phyloP scores from a whole-genome alignment of 768 basidiomycete species.

The Hydnomerulius pinastri region DNA sequence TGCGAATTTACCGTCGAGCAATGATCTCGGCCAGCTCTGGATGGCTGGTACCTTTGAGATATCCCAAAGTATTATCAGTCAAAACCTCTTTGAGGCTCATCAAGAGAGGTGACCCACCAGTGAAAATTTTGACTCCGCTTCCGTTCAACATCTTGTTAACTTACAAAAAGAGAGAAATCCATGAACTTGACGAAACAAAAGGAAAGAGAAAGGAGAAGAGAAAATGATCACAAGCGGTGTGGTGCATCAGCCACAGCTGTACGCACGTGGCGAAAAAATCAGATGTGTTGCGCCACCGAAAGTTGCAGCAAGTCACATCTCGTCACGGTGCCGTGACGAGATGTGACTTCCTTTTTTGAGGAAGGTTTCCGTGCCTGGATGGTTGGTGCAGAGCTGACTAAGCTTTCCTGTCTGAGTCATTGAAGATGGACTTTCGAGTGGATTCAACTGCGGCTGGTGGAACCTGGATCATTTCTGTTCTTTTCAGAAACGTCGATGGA shows the following conservation, averaged over 20 bases:
- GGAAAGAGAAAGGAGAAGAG: constrained; percentile 14
- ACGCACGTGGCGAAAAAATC: constrained; percentile 6
- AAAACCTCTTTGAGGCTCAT: neutral
- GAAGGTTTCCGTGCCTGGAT: too few relatives aligned
- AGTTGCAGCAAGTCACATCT: neutral
- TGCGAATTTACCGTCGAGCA: constrained; percentile 71
- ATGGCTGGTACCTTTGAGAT: constrained; percentile 87
- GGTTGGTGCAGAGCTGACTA: too few relatives aligned
- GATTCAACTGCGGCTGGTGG: too few relatives aligned
- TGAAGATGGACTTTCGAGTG: too few relatives aligned
- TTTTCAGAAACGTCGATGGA: too few relatives aligned
- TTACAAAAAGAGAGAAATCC: constrained; percentile 13
- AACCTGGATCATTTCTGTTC: too few relatives aligned
- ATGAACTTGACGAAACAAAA: constrained; percentile 9
- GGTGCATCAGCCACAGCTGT: too few relatives aligned
- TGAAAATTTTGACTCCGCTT: constrained; percentile 58
- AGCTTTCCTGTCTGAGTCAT: too few relatives aligned
- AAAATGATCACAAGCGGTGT: neutral
- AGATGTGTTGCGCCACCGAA: too few relatives aligned
- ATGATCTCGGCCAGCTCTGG: constrained; percentile 94
- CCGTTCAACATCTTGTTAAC: constrained; percentile 50
- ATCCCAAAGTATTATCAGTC: neutral
- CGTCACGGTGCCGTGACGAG: neutral
- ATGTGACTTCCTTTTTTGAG: too few relatives aligned
- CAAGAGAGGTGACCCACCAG: constrained; percentile 41